A percentile compares a stretch with the other conserved stretches of the same genome.
Conservation (phyloP, 2,329 filamentous ascomycete species). For the Balansia obtecta region DNA sequence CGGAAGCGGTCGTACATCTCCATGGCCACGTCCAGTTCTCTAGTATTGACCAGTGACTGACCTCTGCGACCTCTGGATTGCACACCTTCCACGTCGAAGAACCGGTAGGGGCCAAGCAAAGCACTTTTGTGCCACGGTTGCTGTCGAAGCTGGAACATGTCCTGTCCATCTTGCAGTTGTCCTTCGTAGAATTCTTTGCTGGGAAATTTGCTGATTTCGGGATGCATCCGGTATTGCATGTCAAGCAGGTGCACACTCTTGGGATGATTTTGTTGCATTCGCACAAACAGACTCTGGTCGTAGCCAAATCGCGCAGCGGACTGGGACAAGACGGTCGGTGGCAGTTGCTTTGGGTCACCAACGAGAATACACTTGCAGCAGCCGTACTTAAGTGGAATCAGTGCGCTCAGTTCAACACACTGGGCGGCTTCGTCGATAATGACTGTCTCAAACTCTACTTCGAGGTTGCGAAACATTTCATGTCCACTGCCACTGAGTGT, state of each 20-base stretch:
- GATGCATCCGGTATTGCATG: conserved; percentile 98
- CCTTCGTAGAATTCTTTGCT: conserved; percentile 88
- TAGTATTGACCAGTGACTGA: conserved; percentile 80
- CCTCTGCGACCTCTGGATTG: conserved; percentile 72
- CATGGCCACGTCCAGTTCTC: conserved; percentile 78
- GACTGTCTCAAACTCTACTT: conserved; percentile 95
- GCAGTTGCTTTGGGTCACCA: conserved; percentile 93
- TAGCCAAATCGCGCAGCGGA: conserved; percentile 88
- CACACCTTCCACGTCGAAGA: conserved; percentile 89
- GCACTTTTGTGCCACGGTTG: conserved; percentile 77
- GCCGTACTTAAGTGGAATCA: conserved; percentile 95
- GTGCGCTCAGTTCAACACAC: conserved; percentile 90
- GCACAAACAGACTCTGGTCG: conserved; percentile 94
- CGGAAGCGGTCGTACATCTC: conserved; percentile 71
- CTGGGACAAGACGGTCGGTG: conserved; percentile 89
- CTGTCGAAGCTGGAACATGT: conserved; percentile 65
- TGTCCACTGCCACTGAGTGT: conserved; percentile 93
- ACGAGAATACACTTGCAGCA: conserved; percentile 95
- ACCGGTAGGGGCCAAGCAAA: conserved; percentile 83
- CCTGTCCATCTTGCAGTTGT: conserved; percentile 67
- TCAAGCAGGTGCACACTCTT: conserved; percentile 88
- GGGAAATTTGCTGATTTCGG: conserved; percentile 85
- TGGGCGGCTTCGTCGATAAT: conserved; percentile 97
- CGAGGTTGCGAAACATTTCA: conserved; percentile 90
- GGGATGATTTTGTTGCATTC: conserved; percentile 90